Conservation (phyloP, 257 asterid species). For the Solanum habrochaites region DNA sequence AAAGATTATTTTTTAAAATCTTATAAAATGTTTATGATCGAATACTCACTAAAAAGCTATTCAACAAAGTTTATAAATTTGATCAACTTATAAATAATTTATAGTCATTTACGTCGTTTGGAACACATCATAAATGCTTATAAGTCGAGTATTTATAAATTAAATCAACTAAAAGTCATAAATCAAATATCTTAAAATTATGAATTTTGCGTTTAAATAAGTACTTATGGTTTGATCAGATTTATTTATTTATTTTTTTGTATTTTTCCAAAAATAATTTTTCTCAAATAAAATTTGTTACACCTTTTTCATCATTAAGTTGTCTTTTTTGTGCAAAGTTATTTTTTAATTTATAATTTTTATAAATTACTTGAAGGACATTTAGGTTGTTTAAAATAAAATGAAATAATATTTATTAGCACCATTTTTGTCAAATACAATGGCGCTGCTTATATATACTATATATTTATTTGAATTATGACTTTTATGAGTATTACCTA, state of each 20-base stretch:
- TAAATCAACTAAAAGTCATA: background rate
- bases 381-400: background rate
- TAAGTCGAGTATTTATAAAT: background rate
- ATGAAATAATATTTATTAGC: background rate
- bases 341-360: background rate
- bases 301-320: background rate
- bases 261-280: background rate
- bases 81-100: background rate
- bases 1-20: no score
- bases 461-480: no score
- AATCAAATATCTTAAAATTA: background rate
- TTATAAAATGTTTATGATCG: no score
- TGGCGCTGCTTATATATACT: background rate
- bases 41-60: background rate
- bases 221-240: background rate
- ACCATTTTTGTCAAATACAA: background rate
- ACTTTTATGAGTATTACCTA: no score
- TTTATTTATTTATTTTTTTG: background rate
- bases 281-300: background rate
- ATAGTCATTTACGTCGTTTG: rapidly evolving
- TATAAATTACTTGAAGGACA: background rate
- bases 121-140: background rate
- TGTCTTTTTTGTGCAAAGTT: background rate
- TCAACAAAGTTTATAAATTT: background rate
- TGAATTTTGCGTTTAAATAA: background rate